Base-by-base conservation (phyloP, 345 rosid species). In the Rhodamnia rubescens region DNA sequence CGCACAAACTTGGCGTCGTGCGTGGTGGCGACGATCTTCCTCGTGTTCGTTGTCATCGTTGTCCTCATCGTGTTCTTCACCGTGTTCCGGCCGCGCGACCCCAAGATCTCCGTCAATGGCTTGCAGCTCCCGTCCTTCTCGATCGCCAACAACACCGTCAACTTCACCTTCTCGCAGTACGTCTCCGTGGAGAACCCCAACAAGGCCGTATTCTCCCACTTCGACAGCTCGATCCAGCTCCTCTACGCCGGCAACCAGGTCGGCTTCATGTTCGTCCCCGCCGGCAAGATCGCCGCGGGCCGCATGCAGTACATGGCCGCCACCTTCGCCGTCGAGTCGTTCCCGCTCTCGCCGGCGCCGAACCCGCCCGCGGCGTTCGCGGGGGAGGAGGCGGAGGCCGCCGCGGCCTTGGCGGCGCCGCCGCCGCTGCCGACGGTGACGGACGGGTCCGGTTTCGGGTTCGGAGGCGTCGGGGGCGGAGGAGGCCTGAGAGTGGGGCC, bases 181-280 rank as follows among this genome's bases (percentile, higher is more conserved):
- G 93, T 94, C 90, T 87, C 98, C 88, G 92, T 98, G 85, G 89
- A 86, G 84, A 98, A 98, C 92, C 96, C 98, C 5, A 98, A 96
- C 93, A 91, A 89, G 80, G 99, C 95, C 86, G 91, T 84, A 55
- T 98, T 98, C 91, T 89, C 98, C 86, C 99, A 98, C 93, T 98
- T 91, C 92, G 99, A 94, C 88, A 93, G 97, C 87, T 92, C 98
- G 56, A 93, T 98, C 83, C 96, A 95, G 96, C 98, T 98, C 47
- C 93, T 94, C 80, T 94, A 95, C 86, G 90, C 97, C 24, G 99
- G 98, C 15, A 91, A 92, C 80, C 99, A 92, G 88, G 96, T 98
- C 83, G 99, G 99, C 6, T 96, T 96, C 92, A 93, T 98, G 98
- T 96, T 96, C 91, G 94, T 98, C 21, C 99, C 99, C 88, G 99